Evolutionary conservation across 768 basidiomycete genomes (phyloP).

Genomic region (Amanita fuliginea): DNA sequence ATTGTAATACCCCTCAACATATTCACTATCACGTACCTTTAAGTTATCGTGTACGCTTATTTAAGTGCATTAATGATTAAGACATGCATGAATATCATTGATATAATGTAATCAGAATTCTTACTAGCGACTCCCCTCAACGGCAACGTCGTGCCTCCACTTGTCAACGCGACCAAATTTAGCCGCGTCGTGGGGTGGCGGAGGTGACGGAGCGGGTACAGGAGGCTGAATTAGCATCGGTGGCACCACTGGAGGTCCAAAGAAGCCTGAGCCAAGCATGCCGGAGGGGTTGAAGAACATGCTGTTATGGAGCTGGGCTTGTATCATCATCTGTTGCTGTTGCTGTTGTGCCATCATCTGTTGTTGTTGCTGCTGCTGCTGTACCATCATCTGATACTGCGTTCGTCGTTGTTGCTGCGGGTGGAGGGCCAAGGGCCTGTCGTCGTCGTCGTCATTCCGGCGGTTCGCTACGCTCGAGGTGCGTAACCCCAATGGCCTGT

Average conservation of each 20-base stretch:
- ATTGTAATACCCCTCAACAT: constrained; percentile 4
- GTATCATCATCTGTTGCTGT: constrained; percentile 57
- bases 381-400: constrained; percentile 46
- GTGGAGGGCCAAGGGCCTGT: constrained; percentile 60
- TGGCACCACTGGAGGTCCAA: constrained; percentile 40
- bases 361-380: constrained; percentile 37
- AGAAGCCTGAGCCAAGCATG: constrained; percentile 65
- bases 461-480: constrained; percentile 35
- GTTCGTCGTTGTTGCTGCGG: constrained; percentile 73
- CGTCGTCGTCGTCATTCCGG: constrained; percentile 51
- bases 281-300: constrained; percentile 62
- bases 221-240: constrained; percentile 33
- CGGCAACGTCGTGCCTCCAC: constrained; percentile 72
- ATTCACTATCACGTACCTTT: background rate
- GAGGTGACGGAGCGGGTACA: constrained; percentile 46
- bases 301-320: constrained; percentile 63
- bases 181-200: constrained; percentile 48
- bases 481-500: constrained; percentile 62
- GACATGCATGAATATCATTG: background rate
- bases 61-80: background rate
- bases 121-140: constrained; percentile 35
- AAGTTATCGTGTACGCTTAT: background rate
- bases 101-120: background rate
- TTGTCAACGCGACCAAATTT: constrained; percentile 68
- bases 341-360: constrained; percentile 43